A percentile compares a stretch with the other conserved stretches of the same genome.
These are phyloP conservation scores for Alternaria infectoria DNA, from an alignment of 2,329 filamentous ascomycete genomes.

Conservation along the genomic window DNA sequence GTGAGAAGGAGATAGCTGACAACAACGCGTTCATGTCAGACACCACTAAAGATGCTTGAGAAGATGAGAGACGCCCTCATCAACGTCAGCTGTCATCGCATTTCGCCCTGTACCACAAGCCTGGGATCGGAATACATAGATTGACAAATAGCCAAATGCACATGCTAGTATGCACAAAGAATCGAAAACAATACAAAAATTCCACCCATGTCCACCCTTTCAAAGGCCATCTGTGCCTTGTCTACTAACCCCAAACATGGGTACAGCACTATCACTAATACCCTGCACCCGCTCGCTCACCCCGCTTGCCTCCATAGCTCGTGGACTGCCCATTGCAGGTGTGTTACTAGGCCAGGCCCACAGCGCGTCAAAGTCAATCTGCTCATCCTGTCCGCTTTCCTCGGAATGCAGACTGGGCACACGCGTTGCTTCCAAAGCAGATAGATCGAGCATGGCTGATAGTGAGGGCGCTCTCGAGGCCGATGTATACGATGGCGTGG, in stretches of 20 bases:
- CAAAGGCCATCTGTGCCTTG: background rate
- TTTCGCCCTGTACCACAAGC: background rate
- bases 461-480: slow-evolving; percentile 34
- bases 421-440: slow-evolving; percentile 40
- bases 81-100: background rate
- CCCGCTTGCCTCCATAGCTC: slow-evolving; percentile 10
- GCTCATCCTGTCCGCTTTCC: slow-evolving; percentile 45
- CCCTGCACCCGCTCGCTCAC: slow-evolving; percentile 36
- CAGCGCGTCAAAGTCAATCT: slow-evolving; percentile 51
- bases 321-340: slow-evolving; percentile 40
- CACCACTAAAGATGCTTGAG: background rate
- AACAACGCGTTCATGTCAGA: background rate
- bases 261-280: slow-evolving; percentile 8
- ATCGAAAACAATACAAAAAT: background rate
- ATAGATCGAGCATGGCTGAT: slow-evolving; percentile 48
- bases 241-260: slow-evolving; percentile 40
- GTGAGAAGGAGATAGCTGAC: background rate
- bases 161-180: background rate
- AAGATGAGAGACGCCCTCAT: background rate
- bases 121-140: background rate
- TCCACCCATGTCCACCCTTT: background rate
- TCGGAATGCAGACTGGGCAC: slow-evolving; percentile 43
- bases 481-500: slow-evolving; percentile 11
- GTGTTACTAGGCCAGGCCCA: slow-evolving; percentile 51
- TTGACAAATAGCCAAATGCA: background rate